Percentiles rank a stretch among this genome's conserved stretches.
Conservation (phyloP, 2,329 filamentous ascomycete genomes). For the Trichophyton benhamiae region DNA sequence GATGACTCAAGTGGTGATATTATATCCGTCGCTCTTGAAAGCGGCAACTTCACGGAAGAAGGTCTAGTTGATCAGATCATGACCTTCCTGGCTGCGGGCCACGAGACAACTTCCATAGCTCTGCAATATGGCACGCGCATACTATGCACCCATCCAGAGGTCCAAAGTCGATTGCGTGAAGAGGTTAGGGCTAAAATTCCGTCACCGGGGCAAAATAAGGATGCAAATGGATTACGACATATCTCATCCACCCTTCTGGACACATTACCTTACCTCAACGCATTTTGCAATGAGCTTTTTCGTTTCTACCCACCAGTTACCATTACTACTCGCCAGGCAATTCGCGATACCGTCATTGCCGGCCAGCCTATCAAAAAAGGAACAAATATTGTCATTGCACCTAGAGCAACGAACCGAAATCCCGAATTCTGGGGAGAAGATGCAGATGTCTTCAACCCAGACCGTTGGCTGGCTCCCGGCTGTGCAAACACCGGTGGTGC, state of each 20-base stretch:
- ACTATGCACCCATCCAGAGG: conserved; percentile 51
- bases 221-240: not conserved
- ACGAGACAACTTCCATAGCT: conserved; percentile 65
- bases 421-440: conserved; percentile 62
- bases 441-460: conserved; percentile 63
- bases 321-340: conserved; percentile 54
- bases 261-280: conserved; percentile 64
- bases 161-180: conserved; percentile 54
- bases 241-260: conserved; percentile 44
- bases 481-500: conserved; percentile 55
- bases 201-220: conserved; percentile 15
- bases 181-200: conserved; percentile 56
- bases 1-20: conserved; percentile 48
- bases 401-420: conserved; percentile 58
- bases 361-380: conserved; percentile 55
- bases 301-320: conserved; percentile 62
- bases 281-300: conserved; percentile 65
- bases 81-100: conserved; percentile 74
- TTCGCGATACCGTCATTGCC: conserved; percentile 52
- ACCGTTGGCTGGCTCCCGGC: conserved; percentile 52
- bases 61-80: conserved; percentile 80
- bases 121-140: conserved; percentile 65
- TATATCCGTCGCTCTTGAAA: conserved; percentile 65
- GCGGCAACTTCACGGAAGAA: conserved; percentile 62
- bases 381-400: conserved; percentile 54